Evolutionary conservation across 2,329 filamentous ascomycete genomes (phyloP).

Genomic region (Chrysoporthe cubensis): DNA sequence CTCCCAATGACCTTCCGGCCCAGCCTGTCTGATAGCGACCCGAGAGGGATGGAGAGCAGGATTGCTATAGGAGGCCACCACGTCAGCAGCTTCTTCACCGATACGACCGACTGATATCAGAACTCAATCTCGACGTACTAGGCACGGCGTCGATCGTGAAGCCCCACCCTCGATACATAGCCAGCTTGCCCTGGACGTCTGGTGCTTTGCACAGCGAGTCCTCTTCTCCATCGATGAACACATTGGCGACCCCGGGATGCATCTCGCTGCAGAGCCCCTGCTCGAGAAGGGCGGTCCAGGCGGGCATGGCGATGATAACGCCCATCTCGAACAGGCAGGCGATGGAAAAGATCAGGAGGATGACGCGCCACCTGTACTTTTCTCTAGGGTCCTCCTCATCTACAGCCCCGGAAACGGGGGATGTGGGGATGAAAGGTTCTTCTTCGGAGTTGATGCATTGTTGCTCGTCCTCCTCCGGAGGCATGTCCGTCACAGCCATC

Average conservation of each 20-base stretch:
- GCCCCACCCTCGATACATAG: conserved; percentile 54
- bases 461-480: conserved; percentile 12
- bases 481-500: conserved; percentile 1
- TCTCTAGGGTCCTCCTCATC: conserved; percentile 26
- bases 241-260: conserved; percentile 46
- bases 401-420: not conserved
- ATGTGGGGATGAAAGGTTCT: conserved; percentile 12
- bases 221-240: conserved; percentile 39
- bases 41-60: conserved; percentile 49
- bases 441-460: conserved; percentile 1
- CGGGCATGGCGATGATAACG: conserved; percentile 39
- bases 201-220: conserved; percentile 51
- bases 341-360: conserved; percentile 37
- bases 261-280: conserved; percentile 55
- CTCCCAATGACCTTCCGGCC: conserved; percentile 52
- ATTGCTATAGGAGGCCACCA: conserved; percentile 38
- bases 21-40: conserved; percentile 51
- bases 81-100: not conserved
- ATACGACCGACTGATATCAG: not conserved
- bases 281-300: conserved; percentile 56
- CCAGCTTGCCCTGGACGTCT: conserved; percentile 54
- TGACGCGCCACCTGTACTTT: conserved; percentile 33
- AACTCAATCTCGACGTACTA: conserved; percentile 35
- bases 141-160: conserved; percentile 51
- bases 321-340: conserved; percentile 50